Conservation (phyloP, 441 rosid species). For the Jatropha multifida region DNA sequence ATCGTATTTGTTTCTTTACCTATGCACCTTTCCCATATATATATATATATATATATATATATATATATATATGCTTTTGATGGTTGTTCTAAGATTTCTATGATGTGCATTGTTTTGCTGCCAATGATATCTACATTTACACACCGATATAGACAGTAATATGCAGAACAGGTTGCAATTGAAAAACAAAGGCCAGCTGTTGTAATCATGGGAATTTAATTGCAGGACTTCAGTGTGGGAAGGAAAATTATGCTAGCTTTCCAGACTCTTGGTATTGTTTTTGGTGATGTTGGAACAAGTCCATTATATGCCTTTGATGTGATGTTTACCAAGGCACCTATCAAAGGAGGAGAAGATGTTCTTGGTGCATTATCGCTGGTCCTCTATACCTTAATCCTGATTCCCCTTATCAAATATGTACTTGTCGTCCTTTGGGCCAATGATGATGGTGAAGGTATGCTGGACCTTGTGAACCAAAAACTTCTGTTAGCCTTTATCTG, state of each 20-base stretch:
- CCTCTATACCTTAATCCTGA: conserved; percentile 78
- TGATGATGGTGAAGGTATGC: conserved; percentile 94
- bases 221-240: conserved; percentile 75
- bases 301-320: conserved; percentile 92
- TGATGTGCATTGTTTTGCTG: neutral
- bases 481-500: neutral
- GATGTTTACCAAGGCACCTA: conserved; percentile 87
- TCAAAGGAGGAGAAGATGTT: conserved; percentile 74
- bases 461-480: neutral
- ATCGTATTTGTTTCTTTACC: neutral
- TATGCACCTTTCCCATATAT: neutral
- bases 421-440: conserved; percentile 97
- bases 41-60: neutral
- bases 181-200: conserved; percentile 19
- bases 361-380: conserved; percentile 93
- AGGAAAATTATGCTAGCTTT: conserved; percentile 77
- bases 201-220: conserved; percentile 16
- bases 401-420: conserved; percentile 85
- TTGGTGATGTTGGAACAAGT: conserved; percentile 99
- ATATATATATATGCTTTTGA: neutral
- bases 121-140: neutral
- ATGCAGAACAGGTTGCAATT: conserved; percentile 1
- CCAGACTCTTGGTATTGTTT: conserved; percentile 93
- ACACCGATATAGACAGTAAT: neutral
- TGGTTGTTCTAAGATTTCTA: conserved; percentile 4